Conservation (phyloP, 108 stramenopile genomes). For the Cyclotella atomus region DNA sequence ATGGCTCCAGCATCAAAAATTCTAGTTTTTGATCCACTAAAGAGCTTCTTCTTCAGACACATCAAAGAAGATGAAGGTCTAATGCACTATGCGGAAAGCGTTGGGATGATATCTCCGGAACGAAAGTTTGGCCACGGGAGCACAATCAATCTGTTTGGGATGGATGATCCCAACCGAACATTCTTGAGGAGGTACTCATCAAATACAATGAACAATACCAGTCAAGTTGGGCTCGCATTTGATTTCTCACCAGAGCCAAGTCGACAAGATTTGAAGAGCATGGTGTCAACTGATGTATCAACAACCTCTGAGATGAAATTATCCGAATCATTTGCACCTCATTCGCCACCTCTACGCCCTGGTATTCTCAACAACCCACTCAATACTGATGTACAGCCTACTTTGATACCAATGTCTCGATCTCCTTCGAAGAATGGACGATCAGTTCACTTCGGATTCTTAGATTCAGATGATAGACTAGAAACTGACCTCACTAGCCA, state of each 20-base stretch:
- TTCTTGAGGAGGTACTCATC: conserved; percentile 9
- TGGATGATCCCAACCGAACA: background rate
- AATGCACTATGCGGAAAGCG: conserved; percentile 50
- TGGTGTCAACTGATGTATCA: conserved; percentile 4
- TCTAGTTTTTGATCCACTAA: conserved; percentile 52
- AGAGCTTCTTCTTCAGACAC: conserved; percentile 59
- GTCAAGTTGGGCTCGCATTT: conserved; percentile 37
- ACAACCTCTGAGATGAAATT: background rate
- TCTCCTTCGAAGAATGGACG: conserved; percentile 15
- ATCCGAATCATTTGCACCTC: background rate
- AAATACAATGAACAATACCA: conserved; percentile 19
- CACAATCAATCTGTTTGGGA: background rate
- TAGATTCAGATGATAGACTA: conserved; percentile 1
- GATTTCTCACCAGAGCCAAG: conserved; percentile 18
- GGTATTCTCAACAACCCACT: background rate
- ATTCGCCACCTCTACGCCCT: background rate
- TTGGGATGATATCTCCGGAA: conserved; percentile 46
- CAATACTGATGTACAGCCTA: background rate
- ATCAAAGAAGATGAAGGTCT: conserved; percentile 49
- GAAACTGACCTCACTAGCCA: background rate
- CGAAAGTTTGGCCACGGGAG: conserved; percentile 19
- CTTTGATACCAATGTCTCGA: background rate
- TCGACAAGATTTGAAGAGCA: conserved; percentile 17
- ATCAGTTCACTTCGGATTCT: conserved; percentile 20
- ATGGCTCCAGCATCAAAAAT: conserved; percentile 55